Conservation (phyloP, 192 early-diverging fungal species). For the Pilaira anomala region DNA sequence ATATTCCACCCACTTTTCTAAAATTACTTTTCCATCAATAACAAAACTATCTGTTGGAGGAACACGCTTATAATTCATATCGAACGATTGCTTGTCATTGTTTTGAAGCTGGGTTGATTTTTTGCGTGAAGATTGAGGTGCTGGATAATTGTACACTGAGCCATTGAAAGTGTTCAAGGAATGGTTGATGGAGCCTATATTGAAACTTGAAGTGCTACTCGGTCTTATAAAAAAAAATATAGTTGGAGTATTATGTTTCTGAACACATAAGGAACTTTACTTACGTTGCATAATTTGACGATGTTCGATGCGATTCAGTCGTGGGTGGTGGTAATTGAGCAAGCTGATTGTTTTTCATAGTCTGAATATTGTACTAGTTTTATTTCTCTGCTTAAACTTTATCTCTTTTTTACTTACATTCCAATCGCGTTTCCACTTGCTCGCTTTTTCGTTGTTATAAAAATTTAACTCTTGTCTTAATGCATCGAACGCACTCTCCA, state of each 20-base stretch:
- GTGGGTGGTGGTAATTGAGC: constrained; percentile 6
- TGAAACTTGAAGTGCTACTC: constrained; percentile 1
- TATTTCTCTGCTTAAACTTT: constrained; percentile 8
- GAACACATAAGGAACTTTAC: neutral
- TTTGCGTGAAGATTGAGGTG: constrained; percentile 3
- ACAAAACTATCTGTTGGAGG: constrained; percentile 7
- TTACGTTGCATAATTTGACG: constrained; percentile 8
- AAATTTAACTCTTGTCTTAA: constrained; percentile 4
- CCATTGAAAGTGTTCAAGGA: constrained; percentile 6
- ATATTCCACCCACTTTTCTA: constrained; percentile 5
- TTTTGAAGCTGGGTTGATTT: constrained; percentile 5
- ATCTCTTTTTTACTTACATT: constrained; percentile 5
- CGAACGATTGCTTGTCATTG: constrained; percentile 3
- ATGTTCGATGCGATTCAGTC: constrained; percentile 7
- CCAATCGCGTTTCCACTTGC: constrained; percentile 7
- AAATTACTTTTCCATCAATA: constrained; percentile 10
- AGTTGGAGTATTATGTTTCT: constrained; percentile 2
- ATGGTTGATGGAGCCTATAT: constrained; percentile 7
- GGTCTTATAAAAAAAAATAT: constrained; percentile 7
- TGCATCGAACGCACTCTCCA: constrained; percentile 8
- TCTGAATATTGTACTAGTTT: constrained; percentile 7
- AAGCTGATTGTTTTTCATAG: constrained; percentile 7
- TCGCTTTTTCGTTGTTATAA: neutral
- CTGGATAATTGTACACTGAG: constrained; percentile 6
- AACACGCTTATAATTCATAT: constrained; percentile 9